Conservation (phyloP, 1,139 yeast genomes). For the Lodderomyces theae region DNA sequence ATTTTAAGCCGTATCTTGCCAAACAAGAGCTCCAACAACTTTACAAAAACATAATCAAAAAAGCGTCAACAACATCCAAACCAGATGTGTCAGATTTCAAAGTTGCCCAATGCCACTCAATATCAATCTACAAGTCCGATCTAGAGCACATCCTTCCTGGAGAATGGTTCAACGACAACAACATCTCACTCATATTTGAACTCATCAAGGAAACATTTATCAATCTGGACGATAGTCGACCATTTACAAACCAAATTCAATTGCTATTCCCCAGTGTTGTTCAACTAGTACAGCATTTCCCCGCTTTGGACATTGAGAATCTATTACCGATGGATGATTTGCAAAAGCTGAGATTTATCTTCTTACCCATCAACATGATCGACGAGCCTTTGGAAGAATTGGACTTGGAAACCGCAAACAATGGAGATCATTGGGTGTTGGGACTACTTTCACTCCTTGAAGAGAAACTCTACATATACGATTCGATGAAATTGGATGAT, state of each 20-base stretch:
- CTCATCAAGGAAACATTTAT: conserved; percentile 32
- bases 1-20: conserved; percentile 21
- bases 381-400: conserved; percentile 22
- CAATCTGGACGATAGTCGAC: conserved; percentile 3
- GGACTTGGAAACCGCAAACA: conserved; percentile 31
- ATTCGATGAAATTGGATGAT: conserved; percentile 34
- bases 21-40: conserved; percentile 23
- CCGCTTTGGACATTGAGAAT: conserved; percentile 26
- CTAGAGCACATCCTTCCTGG: conserved; percentile 42
- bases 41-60: conserved; percentile 12
- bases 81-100: conserved; percentile 20
- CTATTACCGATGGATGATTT: conserved; percentile 35
- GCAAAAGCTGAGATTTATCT: conserved; percentile 32
- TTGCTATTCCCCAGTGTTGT: conserved; percentile 39
- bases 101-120: conserved; percentile 38
- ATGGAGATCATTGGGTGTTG: conserved; percentile 48
- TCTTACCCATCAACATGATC: conserved; percentile 40
- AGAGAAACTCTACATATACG: conserved; percentile 34
- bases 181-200: conserved; percentile 63
- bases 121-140: conserved; percentile 41
- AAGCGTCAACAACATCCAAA: not conserved
- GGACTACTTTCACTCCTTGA: conserved; percentile 33
- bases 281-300: conserved; percentile 40
- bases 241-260: conserved; percentile 26
- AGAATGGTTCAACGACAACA: conserved; percentile 75